Conservation (phyloP, 2,329 filamentous ascomycete genomes). For the Ophiostoma perfectum region DNA sequence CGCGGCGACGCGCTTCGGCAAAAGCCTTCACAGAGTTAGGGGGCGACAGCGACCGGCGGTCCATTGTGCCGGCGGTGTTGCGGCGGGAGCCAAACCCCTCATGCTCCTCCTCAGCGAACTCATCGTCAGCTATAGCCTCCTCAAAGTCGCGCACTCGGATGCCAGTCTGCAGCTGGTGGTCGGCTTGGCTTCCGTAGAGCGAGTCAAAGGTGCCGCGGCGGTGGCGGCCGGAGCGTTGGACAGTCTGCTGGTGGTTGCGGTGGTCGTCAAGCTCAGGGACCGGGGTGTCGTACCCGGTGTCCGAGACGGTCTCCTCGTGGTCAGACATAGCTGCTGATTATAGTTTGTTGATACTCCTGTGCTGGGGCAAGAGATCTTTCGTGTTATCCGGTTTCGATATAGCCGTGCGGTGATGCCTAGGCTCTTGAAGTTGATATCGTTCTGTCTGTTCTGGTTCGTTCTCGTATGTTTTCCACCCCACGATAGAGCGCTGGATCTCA, state of each 20-base stretch:
- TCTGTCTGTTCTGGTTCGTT: conserved; percentile 7
- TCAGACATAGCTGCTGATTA: conserved; percentile 52
- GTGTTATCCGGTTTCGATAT: neutral
- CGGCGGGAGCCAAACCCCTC: conserved; percentile 45
- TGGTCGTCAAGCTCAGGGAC: conserved; percentile 85
- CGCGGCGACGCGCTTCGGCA: conserved; percentile 79
- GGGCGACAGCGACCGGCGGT: conserved; percentile 70
- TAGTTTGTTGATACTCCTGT: conserved; percentile 30
- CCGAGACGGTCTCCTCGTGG: conserved; percentile 53
- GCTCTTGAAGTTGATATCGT: conserved; percentile 5
- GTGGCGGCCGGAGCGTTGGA: conserved; percentile 54
- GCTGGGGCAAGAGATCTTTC: neutral
- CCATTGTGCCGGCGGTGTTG: conserved; percentile 52
- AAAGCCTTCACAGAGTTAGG: conserved; percentile 98
- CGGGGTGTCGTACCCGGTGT: conserved; percentile 65
- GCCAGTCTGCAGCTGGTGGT: conserved; percentile 32
- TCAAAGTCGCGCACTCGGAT: conserved; percentile 73
- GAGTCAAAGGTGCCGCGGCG: conserved; percentile 72
- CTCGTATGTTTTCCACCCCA: conserved; percentile 23
- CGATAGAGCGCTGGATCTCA: conserved; percentile 25
- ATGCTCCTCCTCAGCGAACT: conserved; percentile 46
- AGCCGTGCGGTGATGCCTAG: neutral
- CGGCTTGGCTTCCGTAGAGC: conserved; percentile 45
- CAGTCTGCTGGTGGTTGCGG: conserved; percentile 59
- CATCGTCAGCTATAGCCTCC: conserved; percentile 76